Evolutionary conservation across 2,329 filamentous ascomycete species (phyloP).

Genomic region (Rhinocladiella similis): DNA sequence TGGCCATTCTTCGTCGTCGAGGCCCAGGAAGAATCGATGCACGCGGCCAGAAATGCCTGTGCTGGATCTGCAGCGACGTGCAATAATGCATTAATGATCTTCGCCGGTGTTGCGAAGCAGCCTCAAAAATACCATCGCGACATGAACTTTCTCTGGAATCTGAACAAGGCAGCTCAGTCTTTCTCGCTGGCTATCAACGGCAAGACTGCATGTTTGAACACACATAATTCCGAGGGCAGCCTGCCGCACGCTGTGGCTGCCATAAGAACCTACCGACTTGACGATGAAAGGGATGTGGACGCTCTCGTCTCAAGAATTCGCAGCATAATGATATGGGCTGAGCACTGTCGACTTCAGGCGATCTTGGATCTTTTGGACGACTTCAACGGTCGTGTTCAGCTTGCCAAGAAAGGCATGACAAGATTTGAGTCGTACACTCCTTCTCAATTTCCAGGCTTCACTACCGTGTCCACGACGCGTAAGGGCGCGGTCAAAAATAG

Average conservation of each 20-base stretch:
- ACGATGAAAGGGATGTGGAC: constrained; percentile 24
- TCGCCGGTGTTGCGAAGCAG: constrained; percentile 21
- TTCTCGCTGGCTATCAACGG: constrained; percentile 28
- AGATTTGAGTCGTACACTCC: constrained; percentile 1
- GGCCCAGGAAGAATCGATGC: constrained; percentile 21
- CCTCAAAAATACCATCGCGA: constrained; percentile 8
- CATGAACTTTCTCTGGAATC: constrained; percentile 14
- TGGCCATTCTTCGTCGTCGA: constrained; percentile 30
- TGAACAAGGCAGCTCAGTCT: constrained; percentile 24
- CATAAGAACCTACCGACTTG: constrained; percentile 25
- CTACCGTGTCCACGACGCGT: neutral
- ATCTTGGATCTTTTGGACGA: constrained; percentile 21
- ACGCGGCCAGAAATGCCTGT: constrained; percentile 22
- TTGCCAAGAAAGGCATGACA: neutral
- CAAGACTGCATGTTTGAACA: constrained; percentile 25
- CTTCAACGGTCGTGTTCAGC: constrained; percentile 17
- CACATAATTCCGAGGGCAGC: constrained; percentile 25
- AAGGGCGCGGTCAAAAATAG: constrained; percentile 12
- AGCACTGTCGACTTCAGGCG: constrained; percentile 22
- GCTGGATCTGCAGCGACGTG: constrained; percentile 25
- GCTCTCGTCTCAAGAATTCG: constrained; percentile 20
- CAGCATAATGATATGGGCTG: constrained; percentile 26
- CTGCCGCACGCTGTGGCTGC: constrained; percentile 19
- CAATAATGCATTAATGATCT: constrained; percentile 28
- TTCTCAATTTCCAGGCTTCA: constrained; percentile 3